A percentile compares a stretch with the other conserved stretches of the same genome.
Conservation (phyloP, 345 rosid species). For the Eucalyptus virginea region DNA sequence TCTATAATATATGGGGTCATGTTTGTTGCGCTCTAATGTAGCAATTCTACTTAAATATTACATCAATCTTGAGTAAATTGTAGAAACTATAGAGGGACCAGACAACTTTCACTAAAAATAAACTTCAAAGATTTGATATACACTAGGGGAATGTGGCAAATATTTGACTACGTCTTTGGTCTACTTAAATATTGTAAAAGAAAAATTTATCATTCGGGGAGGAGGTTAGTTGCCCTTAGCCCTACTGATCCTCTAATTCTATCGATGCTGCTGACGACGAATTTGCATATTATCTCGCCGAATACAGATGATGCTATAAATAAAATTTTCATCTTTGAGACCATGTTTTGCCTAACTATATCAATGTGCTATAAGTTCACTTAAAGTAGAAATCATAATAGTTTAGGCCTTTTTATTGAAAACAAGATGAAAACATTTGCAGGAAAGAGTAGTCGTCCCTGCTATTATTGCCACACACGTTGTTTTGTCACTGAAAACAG, state of each 20-base stretch:
- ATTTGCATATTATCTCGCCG: not conserved
- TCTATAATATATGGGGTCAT: not conserved
- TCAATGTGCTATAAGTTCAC: not conserved
- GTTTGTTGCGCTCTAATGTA: not conserved
- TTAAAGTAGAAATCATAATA: not conserved
- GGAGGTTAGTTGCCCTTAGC: not conserved
- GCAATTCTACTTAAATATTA: not conserved
- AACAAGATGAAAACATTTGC: not conserved
- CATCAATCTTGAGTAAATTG: not conserved
- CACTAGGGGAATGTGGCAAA: not conserved
- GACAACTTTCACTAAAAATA: not conserved
- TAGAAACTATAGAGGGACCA: not conserved
- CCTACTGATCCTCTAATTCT: not conserved
- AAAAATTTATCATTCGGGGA: not conserved
- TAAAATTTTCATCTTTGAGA: not conserved
- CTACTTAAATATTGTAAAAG: not conserved
- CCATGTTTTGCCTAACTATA: not conserved
- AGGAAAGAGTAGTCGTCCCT: not conserved
- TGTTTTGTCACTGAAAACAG: not conserved
- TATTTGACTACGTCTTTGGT: not conserved
- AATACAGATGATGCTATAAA: not conserved
- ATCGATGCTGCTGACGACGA: not conserved
- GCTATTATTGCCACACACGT: not conserved
- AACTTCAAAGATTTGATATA: not conserved
- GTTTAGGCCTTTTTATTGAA: not conserved